These are phyloP conservation scores for Hyphopichia pseudoburtonii DNA, from an alignment of 1,139 yeast species.

Conservation along the genomic window DNA sequence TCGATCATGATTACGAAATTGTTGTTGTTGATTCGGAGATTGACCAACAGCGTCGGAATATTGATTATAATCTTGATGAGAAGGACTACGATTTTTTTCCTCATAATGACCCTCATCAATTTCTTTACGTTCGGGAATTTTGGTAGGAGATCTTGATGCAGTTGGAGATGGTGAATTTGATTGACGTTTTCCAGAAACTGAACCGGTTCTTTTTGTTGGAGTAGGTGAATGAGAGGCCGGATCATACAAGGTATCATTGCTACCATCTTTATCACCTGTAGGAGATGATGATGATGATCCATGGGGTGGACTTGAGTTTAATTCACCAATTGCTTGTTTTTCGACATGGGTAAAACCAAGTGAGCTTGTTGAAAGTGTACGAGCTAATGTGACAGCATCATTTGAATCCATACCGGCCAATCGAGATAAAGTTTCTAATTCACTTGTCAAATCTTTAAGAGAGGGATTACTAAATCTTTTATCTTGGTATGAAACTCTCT, in stretches of 20 bases:
- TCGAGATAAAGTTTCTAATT: constrained; percentile 62
- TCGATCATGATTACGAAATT: not conserved
- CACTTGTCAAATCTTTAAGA: constrained; percentile 63
- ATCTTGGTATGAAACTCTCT: constrained; percentile 3
- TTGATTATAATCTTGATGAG: constrained; percentile 1
- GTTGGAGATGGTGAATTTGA: constrained; percentile 9
- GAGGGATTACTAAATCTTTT: constrained; percentile 50
- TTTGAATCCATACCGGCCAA: constrained; percentile 72
- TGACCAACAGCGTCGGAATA: not conserved
- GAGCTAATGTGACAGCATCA: constrained; percentile 73
- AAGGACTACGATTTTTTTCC: not conserved
- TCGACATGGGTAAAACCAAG: constrained; percentile 58
- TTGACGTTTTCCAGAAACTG: not conserved
- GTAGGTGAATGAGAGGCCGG: constrained; percentile 15
- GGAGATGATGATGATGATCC: constrained; percentile 13
- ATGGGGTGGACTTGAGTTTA: constrained; percentile 28
- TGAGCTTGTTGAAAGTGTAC: constrained; percentile 64
- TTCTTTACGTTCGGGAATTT: constrained; percentile 2
- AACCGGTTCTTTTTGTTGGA: constrained; percentile 4
- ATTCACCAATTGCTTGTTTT: constrained; percentile 44
- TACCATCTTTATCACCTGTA: constrained; percentile 6
- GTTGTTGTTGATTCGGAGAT: not conserved
- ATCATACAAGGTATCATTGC: constrained; percentile 18
- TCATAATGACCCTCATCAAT: not conserved
- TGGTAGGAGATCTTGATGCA: constrained; percentile 1